These are phyloP conservation scores for Nemania bipapillata DNA, from an alignment of 2,329 filamentous ascomycete species.

Conservation along the genomic window DNA sequence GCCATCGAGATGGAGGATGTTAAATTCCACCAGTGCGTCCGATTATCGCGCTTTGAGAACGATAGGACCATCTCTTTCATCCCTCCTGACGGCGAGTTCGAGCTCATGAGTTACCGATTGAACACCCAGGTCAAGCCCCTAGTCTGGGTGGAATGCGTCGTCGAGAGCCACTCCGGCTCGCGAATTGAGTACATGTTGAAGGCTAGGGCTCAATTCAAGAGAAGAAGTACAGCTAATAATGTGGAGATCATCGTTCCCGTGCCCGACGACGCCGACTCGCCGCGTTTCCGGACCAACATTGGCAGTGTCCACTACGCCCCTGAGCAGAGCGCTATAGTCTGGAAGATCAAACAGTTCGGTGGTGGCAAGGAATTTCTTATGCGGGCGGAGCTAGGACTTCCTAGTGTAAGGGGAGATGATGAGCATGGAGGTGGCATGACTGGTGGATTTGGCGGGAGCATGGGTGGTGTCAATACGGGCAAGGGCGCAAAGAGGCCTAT, in stretches of 20 bases:
- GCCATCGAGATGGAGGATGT: conserved; percentile 99
- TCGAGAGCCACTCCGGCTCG: conserved; percentile 93
- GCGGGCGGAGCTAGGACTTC: conserved; percentile 93
- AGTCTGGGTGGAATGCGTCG: conserved; percentile 98
- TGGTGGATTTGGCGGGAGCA: conserved; percentile 93
- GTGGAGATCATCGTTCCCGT: conserved; percentile 98
- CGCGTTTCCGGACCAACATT: conserved; percentile 96
- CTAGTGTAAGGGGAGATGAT: conserved; percentile 93
- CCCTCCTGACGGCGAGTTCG: conserved; percentile 96
- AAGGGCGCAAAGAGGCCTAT: conserved; percentile 95
- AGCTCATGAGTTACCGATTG: conserved; percentile 98
- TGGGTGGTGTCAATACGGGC: conserved; percentile 85
- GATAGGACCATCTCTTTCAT: conserved; percentile 99
- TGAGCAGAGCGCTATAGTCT: conserved; percentile 96
- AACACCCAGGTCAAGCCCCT: conserved; percentile 98
- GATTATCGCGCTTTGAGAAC: conserved; percentile 95
- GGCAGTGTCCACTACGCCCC: conserved; percentile 97
- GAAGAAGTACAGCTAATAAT: conserved; percentile 96
- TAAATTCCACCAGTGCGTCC: conserved; percentile 98
- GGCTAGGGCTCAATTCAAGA: conserved; percentile 97
- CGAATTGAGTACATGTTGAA: conserved; percentile 99
- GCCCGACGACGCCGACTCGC: conserved; percentile 94
- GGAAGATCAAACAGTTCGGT: conserved; percentile 99
- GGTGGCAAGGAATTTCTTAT: conserved; percentile 99
- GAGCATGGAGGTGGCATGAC: conserved; percentile 98